A percentile compares a stretch with the other conserved stretches of the same genome.
Conservation (phyloP, 495 filamentous ascomycete genomes). For the Tuber aestivum region DNA sequence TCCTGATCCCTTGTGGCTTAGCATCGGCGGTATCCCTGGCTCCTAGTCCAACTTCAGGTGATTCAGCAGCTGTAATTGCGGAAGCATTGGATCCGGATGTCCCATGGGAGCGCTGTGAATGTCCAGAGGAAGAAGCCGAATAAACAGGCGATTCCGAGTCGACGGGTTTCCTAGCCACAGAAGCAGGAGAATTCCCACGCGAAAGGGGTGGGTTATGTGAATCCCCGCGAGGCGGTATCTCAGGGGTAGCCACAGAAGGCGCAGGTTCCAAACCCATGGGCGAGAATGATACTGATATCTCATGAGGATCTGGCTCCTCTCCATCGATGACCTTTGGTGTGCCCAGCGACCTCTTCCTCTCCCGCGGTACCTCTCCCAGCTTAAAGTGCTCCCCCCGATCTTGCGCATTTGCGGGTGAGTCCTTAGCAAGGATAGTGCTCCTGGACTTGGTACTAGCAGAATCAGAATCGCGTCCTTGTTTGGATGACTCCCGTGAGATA, state of each 20-base stretch:
- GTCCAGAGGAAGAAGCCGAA: conserved; percentile 33
- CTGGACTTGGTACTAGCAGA: conserved; percentile 17
- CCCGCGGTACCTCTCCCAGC: conserved; percentile 67
- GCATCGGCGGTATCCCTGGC: conserved; percentile 22
- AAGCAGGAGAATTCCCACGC: conserved; percentile 19
- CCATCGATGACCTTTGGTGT: conserved; percentile 15
- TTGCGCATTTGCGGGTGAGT: conserved; percentile 16
- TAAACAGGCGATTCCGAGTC: conserved; percentile 37
- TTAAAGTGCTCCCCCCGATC: conserved; percentile 55
- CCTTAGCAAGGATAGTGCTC: conserved; percentile 9
- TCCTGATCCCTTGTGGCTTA: conserved; percentile 30
- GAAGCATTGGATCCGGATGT: conserved; percentile 39
- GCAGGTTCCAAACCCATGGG: conserved; percentile 21
- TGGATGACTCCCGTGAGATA: conserved; percentile 20
- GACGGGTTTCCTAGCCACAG: conserved; percentile 31
- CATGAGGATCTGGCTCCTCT: conserved; percentile 26
- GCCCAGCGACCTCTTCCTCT: conserved; percentile 52
- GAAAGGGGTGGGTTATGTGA: conserved; percentile 35
- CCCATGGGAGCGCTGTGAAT: conserved; percentile 36
- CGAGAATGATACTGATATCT: conserved; percentile 37
- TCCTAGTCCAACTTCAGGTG: conserved; percentile 21
- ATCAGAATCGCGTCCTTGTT: not conserved
- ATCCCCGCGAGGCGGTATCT: conserved; percentile 40
- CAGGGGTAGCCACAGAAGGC: conserved; percentile 9
- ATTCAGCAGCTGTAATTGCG: conserved; percentile 39